These are phyloP conservation scores for Urochloa ruziziensis DNA, from an alignment of 176 grass and related monocot genomes.

Conservation along the genomic window DNA sequence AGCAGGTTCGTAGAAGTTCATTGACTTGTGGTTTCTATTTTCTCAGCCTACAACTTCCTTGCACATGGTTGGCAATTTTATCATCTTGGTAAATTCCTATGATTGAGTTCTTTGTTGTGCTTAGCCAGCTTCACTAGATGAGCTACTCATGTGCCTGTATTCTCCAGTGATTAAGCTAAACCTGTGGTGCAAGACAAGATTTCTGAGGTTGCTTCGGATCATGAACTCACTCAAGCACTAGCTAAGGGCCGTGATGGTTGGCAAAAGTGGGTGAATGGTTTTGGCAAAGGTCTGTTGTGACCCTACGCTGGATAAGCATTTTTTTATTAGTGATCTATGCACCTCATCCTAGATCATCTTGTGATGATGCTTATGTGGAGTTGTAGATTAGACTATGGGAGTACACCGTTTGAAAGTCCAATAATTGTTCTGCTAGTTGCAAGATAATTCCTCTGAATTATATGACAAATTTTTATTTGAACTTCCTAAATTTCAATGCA, in stretches of 20 bases:
- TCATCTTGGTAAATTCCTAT: neutral
- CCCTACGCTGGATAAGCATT: no score
- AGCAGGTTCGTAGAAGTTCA: slow-evolving; percentile 47
- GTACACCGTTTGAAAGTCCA: no score
- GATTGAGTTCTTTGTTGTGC: slow-evolving; percentile 19
- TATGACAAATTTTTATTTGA: no score
- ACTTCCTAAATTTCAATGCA: no score
- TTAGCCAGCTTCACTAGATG: neutral
- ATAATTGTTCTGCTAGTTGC: no score
- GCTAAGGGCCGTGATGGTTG: slow-evolving; percentile 74
- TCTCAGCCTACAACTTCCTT: neutral
- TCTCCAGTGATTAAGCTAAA: slow-evolving; percentile 78
- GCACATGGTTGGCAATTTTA: neutral
- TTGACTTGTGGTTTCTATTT: neutral
- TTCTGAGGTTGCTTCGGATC: slow-evolving; percentile 61
- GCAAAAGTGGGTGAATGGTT: slow-evolving; percentile 87
- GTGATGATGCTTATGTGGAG: no score
- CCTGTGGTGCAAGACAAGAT: slow-evolving; percentile 88
- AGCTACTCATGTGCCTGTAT: neutral
- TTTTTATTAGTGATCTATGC: no score
- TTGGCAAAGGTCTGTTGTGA: slow-evolving; percentile 68
- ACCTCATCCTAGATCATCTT: no score
- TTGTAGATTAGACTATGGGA: no score
- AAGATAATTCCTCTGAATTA: no score
- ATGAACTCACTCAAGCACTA: slow-evolving; percentile 73